phyloP scores from a whole-genome alignment of 2,329 filamentous ascomycete species.

The Fusarium acutatum region DNA sequence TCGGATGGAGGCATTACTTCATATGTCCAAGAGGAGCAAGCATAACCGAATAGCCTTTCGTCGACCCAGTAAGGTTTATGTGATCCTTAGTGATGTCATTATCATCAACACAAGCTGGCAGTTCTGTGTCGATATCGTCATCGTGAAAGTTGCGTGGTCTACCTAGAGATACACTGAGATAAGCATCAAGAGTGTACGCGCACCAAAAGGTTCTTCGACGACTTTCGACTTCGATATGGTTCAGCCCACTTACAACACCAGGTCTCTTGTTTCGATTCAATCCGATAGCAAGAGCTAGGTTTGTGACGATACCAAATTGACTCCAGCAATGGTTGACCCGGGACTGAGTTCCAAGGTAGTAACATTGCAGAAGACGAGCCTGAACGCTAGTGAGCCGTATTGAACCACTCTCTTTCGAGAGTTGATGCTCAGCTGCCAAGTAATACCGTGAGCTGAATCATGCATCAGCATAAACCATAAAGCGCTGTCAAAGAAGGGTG shows the following conservation, averaged over 20 bases:
- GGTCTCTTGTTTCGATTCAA: slow-evolving; percentile 31
- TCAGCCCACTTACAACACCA: slow-evolving; percentile 17
- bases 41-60: slow-evolving; percentile 40
- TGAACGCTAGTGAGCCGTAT: slow-evolving; percentile 52
- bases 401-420: slow-evolving; percentile 50
- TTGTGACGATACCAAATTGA: slow-evolving; percentile 53
- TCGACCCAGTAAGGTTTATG: slow-evolving; percentile 7
- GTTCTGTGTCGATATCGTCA: slow-evolving; percentile 39
- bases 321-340: slow-evolving; percentile 59
- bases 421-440: slow-evolving; percentile 48
- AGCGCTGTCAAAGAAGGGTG: too few relatives aligned
- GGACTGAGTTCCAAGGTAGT: slow-evolving; percentile 54
- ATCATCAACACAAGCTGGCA: slow-evolving; percentile 37
- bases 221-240: slow-evolving; percentile 33
- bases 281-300: slow-evolving; percentile 50
- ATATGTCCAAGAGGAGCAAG: slow-evolving; percentile 48
- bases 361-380: slow-evolving; percentile 53
- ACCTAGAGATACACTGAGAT: slow-evolving; percentile 36
- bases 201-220: slow-evolving; percentile 40
- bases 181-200: slow-evolving; percentile 37
- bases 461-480: too few relatives aligned
- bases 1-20: slow-evolving; percentile 34
- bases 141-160: slow-evolving; percentile 38
- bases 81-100: slow-evolving; percentile 28
- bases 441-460: slow-evolving; percentile 33